Evolutionary conservation across 2,329 filamentous ascomycete genomes (phyloP).

Genomic region (Aspergillus alliaceus): DNA sequence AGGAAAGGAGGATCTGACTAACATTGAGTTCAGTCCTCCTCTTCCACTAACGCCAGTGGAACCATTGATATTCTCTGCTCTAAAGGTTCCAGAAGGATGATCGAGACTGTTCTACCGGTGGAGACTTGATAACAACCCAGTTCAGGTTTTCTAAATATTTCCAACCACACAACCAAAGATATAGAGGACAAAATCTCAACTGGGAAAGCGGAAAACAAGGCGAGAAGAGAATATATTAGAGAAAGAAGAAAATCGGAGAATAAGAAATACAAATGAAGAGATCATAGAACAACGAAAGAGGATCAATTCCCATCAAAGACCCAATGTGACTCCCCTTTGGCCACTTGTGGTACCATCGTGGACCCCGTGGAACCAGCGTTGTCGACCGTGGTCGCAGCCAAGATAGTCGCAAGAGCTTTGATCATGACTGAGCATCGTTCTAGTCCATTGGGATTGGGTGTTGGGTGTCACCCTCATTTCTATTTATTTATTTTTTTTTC

Average conservation of each 20-base stretch:
- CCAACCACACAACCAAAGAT: not conserved
- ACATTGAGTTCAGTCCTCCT: not conserved
- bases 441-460: conserved; percentile 8
- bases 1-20: not conserved
- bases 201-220: not conserved
- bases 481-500: not conserved
- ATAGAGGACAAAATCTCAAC: not conserved
- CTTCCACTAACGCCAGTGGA: not conserved
- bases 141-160: not conserved
- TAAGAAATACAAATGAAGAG: not conserved
- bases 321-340: conserved; percentile 10
- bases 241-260: no score
- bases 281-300: not conserved
- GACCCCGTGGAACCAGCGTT: conserved; percentile 23
- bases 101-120: conserved; percentile 8
- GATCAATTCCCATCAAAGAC: conserved; percentile 2
- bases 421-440: conserved; percentile 12
- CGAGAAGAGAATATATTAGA: not conserved
- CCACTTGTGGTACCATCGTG: conserved; percentile 24
- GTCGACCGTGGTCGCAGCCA: conserved; percentile 14
- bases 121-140: not conserved
- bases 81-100: conserved; percentile 17
- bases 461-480: conserved; percentile 15
- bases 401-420: conserved; percentile 12
- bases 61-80: conserved; percentile 4